A percentile compares a stretch with the other conserved stretches of the same genome.
Evolutionary conservation across 2,329 filamentous ascomycete genomes (phyloP).

Genomic region (Aspergillus sp.): DNA sequence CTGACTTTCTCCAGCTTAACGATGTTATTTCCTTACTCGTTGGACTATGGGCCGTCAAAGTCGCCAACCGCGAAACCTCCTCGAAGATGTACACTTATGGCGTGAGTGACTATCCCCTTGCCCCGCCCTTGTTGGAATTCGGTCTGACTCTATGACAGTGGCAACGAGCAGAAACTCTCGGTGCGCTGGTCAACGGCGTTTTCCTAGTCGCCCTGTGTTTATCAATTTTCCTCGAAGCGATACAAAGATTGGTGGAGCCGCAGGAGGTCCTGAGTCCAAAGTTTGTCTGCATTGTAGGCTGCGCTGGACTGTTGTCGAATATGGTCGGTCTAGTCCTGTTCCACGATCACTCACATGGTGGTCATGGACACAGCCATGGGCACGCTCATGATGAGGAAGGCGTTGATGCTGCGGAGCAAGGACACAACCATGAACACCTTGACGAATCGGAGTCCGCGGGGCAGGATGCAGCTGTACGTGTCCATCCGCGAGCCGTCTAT

Average conservation of each 20-base stretch:
- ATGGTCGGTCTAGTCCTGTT: conserved; percentile 85
- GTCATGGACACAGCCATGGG: conserved; percentile 58
- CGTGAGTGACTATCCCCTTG: conserved; percentile 52
- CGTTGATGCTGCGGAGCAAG: conserved; percentile 38
- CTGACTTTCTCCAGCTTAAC: conserved; percentile 67
- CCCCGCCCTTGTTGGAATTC: neutral
- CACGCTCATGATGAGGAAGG: conserved; percentile 49
- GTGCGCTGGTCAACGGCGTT: conserved; percentile 94
- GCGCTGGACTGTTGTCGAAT: conserved; percentile 81
- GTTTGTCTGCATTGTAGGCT: conserved; percentile 87
- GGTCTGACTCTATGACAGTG: conserved; percentile 56
- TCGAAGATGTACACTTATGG: conserved; percentile 96
- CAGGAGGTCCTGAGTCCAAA: conserved; percentile 82
- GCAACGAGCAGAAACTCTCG: conserved; percentile 95
- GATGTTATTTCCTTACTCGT: conserved; percentile 94
- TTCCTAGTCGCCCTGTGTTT: conserved; percentile 96
- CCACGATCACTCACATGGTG: conserved; percentile 86
- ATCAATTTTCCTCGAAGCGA: conserved; percentile 92
- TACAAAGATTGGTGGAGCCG: conserved; percentile 88
- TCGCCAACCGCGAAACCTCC: conserved; percentile 73
- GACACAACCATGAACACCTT: conserved; percentile 38
- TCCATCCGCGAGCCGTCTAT: conserved; percentile 25
- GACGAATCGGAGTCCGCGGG: conserved; percentile 48
- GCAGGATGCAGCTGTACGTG: conserved; percentile 61
- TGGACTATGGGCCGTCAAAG: conserved; percentile 91